Conservation (phyloP, 1,284 basidiomycete genomes). For the Leccinum griseonigrum region DNA sequence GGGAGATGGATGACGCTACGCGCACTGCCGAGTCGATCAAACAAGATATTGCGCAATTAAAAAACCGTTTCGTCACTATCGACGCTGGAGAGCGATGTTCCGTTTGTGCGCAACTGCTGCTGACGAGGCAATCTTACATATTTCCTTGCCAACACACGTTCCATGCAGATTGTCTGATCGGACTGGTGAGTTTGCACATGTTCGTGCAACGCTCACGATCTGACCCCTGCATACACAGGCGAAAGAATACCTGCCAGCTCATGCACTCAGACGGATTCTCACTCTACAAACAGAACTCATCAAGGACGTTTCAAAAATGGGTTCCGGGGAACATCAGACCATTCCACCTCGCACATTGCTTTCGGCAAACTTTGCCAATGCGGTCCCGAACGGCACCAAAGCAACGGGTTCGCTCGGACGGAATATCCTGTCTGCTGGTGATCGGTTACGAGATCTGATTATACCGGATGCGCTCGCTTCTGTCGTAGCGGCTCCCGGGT, state of each 20-base stretch:
- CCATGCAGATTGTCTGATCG: conserved; percentile 93
- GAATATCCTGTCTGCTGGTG: conserved; percentile 84
- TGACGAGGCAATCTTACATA: conserved; percentile 94
- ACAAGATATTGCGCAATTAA: conserved; percentile 82
- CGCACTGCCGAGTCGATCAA: conserved; percentile 92
- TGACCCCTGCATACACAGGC: conserved; percentile 50
- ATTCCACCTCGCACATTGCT: conserved; percentile 56
- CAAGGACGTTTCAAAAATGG: conserved; percentile 45
- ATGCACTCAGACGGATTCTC: conserved; percentile 79
- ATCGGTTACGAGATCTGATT: conserved; percentile 86
- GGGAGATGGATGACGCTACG: conserved; percentile 96
- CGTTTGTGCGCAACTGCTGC: conserved; percentile 70
- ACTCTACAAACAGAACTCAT: conserved; percentile 81
- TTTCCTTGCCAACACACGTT: conserved; percentile 98
- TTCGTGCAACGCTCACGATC: background rate
- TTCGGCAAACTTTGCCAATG: conserved; percentile 65
- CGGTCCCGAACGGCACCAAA: conserved; percentile 57
- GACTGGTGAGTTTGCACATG: conserved; percentile 60
- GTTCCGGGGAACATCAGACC: conserved; percentile 34
- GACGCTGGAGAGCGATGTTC: conserved; percentile 88
- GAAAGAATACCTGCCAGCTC: conserved; percentile 84
- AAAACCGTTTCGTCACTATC: conserved; percentile 92
- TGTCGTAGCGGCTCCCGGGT: conserved; percentile 62
- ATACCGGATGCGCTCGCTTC: conserved; percentile 86
- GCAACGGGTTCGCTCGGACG: conserved; percentile 69